These are phyloP conservation scores for Rhodotorula sp. DNA, from an alignment of 1,284 basidiomycete species.

Conservation along the genomic window DNA sequence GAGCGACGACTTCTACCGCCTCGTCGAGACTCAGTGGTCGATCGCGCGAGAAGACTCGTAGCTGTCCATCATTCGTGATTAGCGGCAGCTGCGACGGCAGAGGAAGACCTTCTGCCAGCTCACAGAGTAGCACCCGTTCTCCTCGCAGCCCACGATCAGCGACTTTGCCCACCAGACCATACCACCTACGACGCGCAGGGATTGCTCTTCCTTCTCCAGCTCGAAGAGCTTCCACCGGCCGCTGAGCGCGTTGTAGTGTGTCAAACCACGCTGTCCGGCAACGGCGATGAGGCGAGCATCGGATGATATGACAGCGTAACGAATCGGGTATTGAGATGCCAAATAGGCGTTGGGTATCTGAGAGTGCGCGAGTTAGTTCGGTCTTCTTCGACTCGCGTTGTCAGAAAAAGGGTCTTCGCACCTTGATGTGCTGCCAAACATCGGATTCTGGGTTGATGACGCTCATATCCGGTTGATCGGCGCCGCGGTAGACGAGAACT, in stretches of 20 bases:
- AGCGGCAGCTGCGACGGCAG: not conserved
- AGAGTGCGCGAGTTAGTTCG: no score
- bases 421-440: slow-evolving; percentile 95
- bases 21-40: slow-evolving; percentile 63
- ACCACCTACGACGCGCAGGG: slow-evolving; percentile 84
- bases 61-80: slow-evolving; percentile 53
- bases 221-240: slow-evolving; percentile 93
- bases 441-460: slow-evolving; percentile 99
- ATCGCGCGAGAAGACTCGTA: slow-evolving; percentile 94
- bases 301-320: slow-evolving; percentile 83
- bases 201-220: slow-evolving; percentile 80
- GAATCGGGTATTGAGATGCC: slow-evolving; percentile 89
- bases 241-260: slow-evolving; percentile 89
- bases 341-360: slow-evolving; percentile 87
- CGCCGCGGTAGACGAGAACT: slow-evolving; percentile 77
- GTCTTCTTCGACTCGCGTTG: no score
- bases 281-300: slow-evolving; percentile 92
- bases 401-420: no score
- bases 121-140: slow-evolving; percentile 68
- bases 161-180: slow-evolving; percentile 97
- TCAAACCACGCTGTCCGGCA: slow-evolving; percentile 84
- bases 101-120: slow-evolving; percentile 32
- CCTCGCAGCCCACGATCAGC: slow-evolving; percentile 67
- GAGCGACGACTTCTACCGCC: slow-evolving; percentile 88
- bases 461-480: slow-evolving; percentile 96